These are phyloP conservation scores for Clathrus columnatus DNA, from an alignment of 768 basidiomycete genomes.

Conservation along the genomic window DNA sequence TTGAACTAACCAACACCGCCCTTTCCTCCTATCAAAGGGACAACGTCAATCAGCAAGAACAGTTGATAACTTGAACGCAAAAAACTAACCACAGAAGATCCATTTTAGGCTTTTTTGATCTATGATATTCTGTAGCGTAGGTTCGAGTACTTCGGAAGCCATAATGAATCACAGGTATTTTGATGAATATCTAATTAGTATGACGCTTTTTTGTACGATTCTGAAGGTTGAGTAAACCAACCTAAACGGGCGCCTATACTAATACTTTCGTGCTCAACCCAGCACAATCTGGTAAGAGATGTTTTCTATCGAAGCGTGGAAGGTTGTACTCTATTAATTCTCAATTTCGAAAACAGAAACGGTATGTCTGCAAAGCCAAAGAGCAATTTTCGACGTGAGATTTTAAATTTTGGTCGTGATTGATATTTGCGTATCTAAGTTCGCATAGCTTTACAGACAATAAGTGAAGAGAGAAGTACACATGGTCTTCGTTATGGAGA, in stretches of 20 bases:
- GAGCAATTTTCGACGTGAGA: conserved; percentile 6
- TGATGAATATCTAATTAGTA: background rate
- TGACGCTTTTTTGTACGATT: background rate
- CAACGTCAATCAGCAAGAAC: background rate
- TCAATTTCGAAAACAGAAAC: background rate
- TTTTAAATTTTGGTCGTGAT: background rate
- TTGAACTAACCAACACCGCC: conserved; percentile 83
- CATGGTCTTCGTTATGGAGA: conserved; percentile 92
- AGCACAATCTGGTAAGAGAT: too few species aligned
- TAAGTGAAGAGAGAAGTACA: conserved; percentile 81
- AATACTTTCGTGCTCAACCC: too few species aligned
- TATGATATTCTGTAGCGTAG: conserved; percentile 89
- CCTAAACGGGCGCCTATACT: too few species aligned
- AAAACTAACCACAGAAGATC: conserved; percentile 90
- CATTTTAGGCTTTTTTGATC: conserved; percentile 92
- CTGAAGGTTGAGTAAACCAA: too few species aligned
- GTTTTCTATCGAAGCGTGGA: too few species aligned
- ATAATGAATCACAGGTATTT: background rate
- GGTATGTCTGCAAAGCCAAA: background rate
- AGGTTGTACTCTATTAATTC: background rate
- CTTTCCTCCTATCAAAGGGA: conserved; percentile 80
- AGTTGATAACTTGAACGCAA: conserved; percentile 14
- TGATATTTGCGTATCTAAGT: too few species aligned
- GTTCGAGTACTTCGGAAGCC: conserved; percentile 43
- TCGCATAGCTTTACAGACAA: conserved; percentile 77